A percentile compares a stretch with the other conserved stretches of the same genome.
phyloP scores from a whole-genome alignment of 805 yeast species.

The Torulaspora quercuum region DNA sequence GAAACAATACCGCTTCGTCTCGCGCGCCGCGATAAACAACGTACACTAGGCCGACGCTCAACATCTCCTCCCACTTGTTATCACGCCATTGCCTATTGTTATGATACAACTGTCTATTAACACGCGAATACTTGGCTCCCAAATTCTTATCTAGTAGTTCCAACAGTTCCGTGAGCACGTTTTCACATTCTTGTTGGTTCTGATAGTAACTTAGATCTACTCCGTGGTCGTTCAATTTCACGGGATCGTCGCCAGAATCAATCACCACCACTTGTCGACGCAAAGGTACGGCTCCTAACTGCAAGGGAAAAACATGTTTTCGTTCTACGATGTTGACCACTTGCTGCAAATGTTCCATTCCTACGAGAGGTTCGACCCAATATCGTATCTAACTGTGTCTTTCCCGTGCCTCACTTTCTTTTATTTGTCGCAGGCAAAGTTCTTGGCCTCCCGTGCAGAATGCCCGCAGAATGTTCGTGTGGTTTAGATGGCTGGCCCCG shows the following conservation, averaged over 20 bases:
- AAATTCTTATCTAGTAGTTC: conserved; percentile 25
- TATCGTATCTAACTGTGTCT: no score
- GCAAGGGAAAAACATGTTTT: no score
- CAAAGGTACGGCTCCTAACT: no score
- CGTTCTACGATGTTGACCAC: no score
- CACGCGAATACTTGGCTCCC: conserved; percentile 24
- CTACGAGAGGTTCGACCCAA: no score
- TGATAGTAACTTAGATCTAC: background rate
- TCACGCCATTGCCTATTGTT: conserved; percentile 25
- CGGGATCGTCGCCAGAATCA: background rate
- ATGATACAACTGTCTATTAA: conserved; percentile 21
- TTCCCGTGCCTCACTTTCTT: no score
- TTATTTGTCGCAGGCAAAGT: no score
- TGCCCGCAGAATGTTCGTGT: no score
- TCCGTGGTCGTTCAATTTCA: background rate
- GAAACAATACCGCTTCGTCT: conserved; percentile 14
- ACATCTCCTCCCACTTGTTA: conserved; percentile 33
- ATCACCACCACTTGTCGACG: no score
- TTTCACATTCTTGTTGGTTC: background rate
- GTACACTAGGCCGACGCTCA: conserved; percentile 26
- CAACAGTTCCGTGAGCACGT: conserved; percentile 9
- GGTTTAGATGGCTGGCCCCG: no score
- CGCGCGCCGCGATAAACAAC: conserved; percentile 22
- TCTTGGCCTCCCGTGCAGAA: no score
- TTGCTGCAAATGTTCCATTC: no score